Base-by-base conservation (phyloP, 2,329 filamentous ascomycete species). In the Cadophora luteo-olivacea region DNA sequence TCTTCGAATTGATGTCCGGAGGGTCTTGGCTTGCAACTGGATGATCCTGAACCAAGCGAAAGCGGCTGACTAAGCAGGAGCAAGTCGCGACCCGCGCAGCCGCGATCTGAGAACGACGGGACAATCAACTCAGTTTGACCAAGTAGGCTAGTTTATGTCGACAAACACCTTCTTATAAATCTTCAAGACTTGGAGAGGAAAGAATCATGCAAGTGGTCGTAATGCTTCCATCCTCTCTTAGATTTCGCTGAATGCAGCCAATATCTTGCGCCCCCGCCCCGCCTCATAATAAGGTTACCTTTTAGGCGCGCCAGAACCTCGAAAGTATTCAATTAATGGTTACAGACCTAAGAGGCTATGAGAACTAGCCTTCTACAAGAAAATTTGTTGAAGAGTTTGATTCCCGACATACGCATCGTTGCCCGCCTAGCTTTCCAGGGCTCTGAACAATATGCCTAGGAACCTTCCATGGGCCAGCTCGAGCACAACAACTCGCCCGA, bases 391-490 rank as follows among this genome's bases (percentile, higher is more conserved):
- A 33, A 32, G 6, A 45, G 2, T 45, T 16, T 5, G 33, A 3
- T 14, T 32, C 22, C 38, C 1, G 16, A 55, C 29, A 29, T 29
- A 29, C 29, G 29, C 29, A 3, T 29, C 29, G 29, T 29, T 29
- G 29, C 5, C 29, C 5, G 29, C 29, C 29, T 29, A 29, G 29
- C 29, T 29, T 29, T 25, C 24, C 25, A 51, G 33, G 62, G n/a
- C 48, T 22, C 51, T 24, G 38, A 60, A n/a, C 52, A 68, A 29
- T 5, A 77, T 77, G 76, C 72, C 72, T 24, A 66, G 76, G 65
- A 76, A 65, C 14, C 72, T 77, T 16, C 75, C 75, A 14, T 77
- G 76, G 75, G 60, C 64, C n/a, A 66, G 41, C 32, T 66, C 70
- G n/a, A 64, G 61, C 6, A 51, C 70, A 32, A 57, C 66, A 22